Evolutionary conservation across 805 yeast genomes (phyloP), one percentile per base, ranked within the genome.

Genomic region (Candida montana): DNA sequence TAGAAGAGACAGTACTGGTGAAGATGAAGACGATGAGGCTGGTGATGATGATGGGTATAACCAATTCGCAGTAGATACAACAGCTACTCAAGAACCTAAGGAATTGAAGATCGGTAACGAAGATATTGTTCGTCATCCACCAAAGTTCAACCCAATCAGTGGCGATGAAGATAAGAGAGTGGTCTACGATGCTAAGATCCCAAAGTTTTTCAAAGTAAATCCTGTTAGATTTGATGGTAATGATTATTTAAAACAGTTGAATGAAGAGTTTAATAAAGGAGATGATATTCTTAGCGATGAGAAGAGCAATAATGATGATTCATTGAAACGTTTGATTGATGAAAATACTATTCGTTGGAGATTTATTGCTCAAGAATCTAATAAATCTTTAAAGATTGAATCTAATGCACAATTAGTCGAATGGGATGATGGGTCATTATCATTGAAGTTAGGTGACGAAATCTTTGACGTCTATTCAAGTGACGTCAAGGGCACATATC

Each of bases 261-360:
- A 75, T 45, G 68, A 64, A 55, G 57, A 51, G 67, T 58, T 56
- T 46, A 75, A 63, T 42, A 64, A 62, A 4, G 60, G 66, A 31
- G 49, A 68, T 19, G 65, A 69, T 12, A 21, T 7, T 21, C 24
- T 21, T 21, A 9, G 9, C 24, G 9, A 21, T 7, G 24, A 21
- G 6, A 9, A 9, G 6, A 21, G 9, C 24, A 68, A 69, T 36
- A 75, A 72, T 31, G 74, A 71, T 31, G 71, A 74, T 46, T 65
- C 79, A n/a, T 75, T 81, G 29, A 84, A 81, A 47, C 77, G 77
- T 54, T 65, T 83, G 27, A 71, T 77, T 42, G 87, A 82, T 48
- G 89, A 85, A 55, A 91, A 89, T 61, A 88, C 96, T 0, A 71
- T 93, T 27, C 77, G 99, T 57, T 93, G 99, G 99, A 78, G 95